phyloP scores from a whole-genome alignment of 345 rosid species.

The Euphorbia lathyris region DNA sequence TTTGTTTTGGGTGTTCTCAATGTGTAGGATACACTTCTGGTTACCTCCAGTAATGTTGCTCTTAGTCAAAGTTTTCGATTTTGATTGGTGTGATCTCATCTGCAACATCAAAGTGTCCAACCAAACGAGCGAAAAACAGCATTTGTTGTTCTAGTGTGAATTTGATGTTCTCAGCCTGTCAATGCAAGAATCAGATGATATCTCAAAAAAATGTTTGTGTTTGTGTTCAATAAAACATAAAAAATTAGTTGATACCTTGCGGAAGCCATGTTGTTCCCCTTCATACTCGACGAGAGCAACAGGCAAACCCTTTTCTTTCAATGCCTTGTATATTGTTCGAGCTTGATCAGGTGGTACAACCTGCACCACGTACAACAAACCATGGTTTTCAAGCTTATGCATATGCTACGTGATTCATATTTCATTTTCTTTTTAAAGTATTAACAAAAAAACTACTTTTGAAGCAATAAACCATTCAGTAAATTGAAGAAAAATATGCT shows the following conservation, averaged over 20 bases:
- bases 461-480: too few species aligned
- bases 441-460: too few species aligned
- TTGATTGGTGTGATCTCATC: conserved; percentile 69
- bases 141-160: conserved; percentile 91
- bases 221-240: neutral
- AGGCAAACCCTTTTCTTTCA: conserved; percentile 82
- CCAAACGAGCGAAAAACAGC: conserved; percentile 75
- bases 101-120: conserved; percentile 69
- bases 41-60: too few species aligned
- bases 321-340: conserved; percentile 68
- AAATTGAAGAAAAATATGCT: too few species aligned
- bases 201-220: neutral
- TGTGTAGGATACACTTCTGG: too few species aligned
- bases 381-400: neutral
- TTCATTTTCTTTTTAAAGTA: too few species aligned
- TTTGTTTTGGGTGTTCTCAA: too few species aligned
- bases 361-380: conserved; percentile 31
- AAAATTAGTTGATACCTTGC: conserved; percentile 53
- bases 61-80: conserved; percentile 70
- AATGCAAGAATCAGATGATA: conserved; percentile 4
- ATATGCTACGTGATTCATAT: neutral
- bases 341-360: conserved; percentile 93
- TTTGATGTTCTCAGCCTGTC: conserved; percentile 85
- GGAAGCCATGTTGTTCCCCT: conserved; percentile 95
- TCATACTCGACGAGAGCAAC: conserved; percentile 95